A percentile compares a stretch with the other conserved stretches of the same genome.
These are phyloP conservation scores for Quercus lobata DNA, from an alignment of 331 rosid species.

Conservation along the genomic window DNA sequence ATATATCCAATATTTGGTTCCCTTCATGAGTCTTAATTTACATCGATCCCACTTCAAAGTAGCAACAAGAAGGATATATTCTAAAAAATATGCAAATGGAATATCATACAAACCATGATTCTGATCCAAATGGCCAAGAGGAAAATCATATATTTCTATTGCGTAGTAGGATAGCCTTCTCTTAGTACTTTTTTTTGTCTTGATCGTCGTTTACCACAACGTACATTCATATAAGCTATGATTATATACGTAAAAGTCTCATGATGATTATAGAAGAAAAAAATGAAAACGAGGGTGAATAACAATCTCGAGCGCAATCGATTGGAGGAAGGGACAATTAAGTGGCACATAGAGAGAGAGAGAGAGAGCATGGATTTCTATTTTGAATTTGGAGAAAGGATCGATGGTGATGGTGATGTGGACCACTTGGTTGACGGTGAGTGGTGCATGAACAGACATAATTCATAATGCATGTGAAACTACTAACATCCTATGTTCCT, in stretches of 20 bases:
- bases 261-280: slow-evolving; percentile 26
- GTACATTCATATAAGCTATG: slow-evolving; percentile 37
- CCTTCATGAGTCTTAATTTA: too few species aligned
- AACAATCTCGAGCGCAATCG: slow-evolving; percentile 37
- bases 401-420: slow-evolving; percentile 36
- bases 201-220: not conserved
- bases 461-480: slow-evolving; percentile 20
- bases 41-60: too few species aligned
- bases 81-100: too few species aligned
- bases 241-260: slow-evolving; percentile 38
- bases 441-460: slow-evolving; percentile 19
- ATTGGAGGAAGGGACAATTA: slow-evolving; percentile 46
- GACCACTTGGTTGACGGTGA: slow-evolving; percentile 40
- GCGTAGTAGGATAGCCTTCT: too few species aligned
- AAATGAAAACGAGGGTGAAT: slow-evolving; percentile 37
- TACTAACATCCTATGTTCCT: slow-evolving; percentile 1
- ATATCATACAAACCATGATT: too few species aligned
- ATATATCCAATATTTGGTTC: too few species aligned
- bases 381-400: slow-evolving; percentile 32
- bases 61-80: too few species aligned
- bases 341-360: slow-evolving; percentile 26
- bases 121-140: too few species aligned
- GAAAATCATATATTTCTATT: too few species aligned
- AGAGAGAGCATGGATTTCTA: slow-evolving; percentile 34
- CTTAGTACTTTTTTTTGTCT: too few species aligned